Conservation (phyloP, 1,284 basidiomycete species). For the Meira nashicola region DNA sequence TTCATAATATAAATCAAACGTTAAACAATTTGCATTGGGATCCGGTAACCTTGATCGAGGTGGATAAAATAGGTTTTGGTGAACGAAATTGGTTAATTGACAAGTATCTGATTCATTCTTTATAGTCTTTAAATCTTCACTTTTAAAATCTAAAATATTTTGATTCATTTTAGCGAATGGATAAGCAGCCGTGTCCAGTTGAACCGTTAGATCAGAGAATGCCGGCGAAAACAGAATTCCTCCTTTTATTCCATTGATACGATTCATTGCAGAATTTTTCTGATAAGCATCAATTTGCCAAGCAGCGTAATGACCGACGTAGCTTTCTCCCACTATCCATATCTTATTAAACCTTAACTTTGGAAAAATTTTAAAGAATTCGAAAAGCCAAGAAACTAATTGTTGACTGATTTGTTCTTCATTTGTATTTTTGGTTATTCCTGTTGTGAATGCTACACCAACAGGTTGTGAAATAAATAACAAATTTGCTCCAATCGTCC, state of each 20-base stretch:
- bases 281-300: not conserved
- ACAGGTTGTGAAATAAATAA: not conserved
- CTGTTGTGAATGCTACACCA: not conserved
- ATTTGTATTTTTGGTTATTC: not conserved
- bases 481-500: not conserved
- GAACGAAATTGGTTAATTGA: not conserved
- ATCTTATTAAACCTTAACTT: not conserved
- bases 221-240: not conserved
- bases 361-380: not conserved
- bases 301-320: not conserved
- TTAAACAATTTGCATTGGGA: not conserved
- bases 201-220: not conserved
- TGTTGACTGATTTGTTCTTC: not conserved
- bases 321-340: not conserved
- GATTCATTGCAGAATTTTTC: not conserved
- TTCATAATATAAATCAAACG: not conserved
- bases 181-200: not conserved
- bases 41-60: not conserved
- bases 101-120: not conserved
- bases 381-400: not conserved
- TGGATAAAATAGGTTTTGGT: not conserved
- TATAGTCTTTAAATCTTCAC: not conserved
- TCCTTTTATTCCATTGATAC: slow-evolving; percentile 16
- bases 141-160: not conserved
- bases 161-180: not conserved